A percentile compares a stretch with the other conserved stretches of the same genome.
Conservation (phyloP, 2,329 filamentous ascomycete species). For the Aspergillus quadricinctus region DNA sequence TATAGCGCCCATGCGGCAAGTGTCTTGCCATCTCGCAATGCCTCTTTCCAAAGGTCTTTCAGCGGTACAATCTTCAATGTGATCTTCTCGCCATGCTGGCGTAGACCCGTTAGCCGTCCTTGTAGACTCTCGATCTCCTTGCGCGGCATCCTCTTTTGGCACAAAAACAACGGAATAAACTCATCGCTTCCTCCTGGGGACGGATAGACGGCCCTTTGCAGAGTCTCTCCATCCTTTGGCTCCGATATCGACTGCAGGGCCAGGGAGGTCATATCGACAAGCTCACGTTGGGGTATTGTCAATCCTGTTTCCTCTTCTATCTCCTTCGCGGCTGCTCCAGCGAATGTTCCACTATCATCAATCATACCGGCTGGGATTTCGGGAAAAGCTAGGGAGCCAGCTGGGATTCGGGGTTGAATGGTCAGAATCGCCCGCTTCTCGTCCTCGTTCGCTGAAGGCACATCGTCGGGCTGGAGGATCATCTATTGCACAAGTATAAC, state of each 20-base stretch:
- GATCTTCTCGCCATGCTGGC: conserved; percentile 56
- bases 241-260: conserved; percentile 31
- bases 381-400: conserved; percentile 50
- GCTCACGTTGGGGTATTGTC: conserved; percentile 45
- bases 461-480: conserved; percentile 52
- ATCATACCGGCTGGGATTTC: conserved; percentile 61
- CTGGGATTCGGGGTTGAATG: conserved; percentile 54
- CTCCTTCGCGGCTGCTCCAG: conserved; percentile 53
- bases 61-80: conserved; percentile 53
- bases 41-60: conserved; percentile 51
- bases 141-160: conserved; percentile 49
- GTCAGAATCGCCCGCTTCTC: conserved; percentile 51
- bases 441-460: conserved; percentile 35
- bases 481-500: conserved; percentile 35
- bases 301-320: conserved; percentile 56
- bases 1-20: conserved; percentile 55
- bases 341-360: conserved; percentile 51
- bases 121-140: conserved; percentile 47
- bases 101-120: conserved; percentile 52
- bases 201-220: conserved; percentile 52
- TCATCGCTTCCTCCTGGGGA: conserved; percentile 56
- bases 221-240: conserved; percentile 24
- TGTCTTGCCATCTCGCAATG: conserved; percentile 53
- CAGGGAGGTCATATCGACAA: conserved; percentile 53
- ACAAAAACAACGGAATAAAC: conserved; percentile 54